phyloP scores from a whole-genome alignment of 164 flowering plant genomes.

The Stephania japonica region DNA sequence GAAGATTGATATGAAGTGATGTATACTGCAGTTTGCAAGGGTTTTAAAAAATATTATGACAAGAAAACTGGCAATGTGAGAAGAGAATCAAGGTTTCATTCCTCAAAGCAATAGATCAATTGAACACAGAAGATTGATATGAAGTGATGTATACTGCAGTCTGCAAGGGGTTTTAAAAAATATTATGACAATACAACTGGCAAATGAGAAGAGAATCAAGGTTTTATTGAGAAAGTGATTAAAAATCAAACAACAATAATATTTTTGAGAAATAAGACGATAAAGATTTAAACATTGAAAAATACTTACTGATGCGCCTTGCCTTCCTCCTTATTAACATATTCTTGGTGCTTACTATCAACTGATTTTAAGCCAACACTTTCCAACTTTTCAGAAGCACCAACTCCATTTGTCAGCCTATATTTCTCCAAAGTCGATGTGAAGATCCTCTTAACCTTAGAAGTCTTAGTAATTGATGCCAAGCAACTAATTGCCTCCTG shows the following conservation, averaged over 20 bases:
- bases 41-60: too few relatives aligned
- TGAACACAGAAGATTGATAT: neutral
- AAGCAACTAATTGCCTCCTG: conserved; percentile 79
- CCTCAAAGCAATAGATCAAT: neutral
- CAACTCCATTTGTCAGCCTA: conserved; percentile 20
- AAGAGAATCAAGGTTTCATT: too few relatives aligned
- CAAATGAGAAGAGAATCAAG: neutral
- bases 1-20: neutral
- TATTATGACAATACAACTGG: neutral
- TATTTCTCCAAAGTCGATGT: conserved; percentile 42
- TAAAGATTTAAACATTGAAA: neutral
- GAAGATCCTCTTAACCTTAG: conserved; percentile 46
- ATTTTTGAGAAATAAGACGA: neutral
- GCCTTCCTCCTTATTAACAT: conserved; percentile 6
- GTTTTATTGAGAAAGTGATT: neutral
- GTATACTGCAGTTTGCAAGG: neutral
- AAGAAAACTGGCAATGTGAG: neutral
- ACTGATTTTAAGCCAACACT: conserved; percentile 10
- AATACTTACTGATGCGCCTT: conserved; percentile 33
- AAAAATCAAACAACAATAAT: neutral
- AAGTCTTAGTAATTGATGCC: conserved; percentile 63
- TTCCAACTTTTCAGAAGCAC: conserved; percentile 26
- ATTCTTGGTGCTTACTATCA: conserved; percentile 20
- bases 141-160: neutral
- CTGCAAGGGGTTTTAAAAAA: neutral